Conservation (phyloP, 441 rosid genomes). For the Erysimum pusillum region DNA sequence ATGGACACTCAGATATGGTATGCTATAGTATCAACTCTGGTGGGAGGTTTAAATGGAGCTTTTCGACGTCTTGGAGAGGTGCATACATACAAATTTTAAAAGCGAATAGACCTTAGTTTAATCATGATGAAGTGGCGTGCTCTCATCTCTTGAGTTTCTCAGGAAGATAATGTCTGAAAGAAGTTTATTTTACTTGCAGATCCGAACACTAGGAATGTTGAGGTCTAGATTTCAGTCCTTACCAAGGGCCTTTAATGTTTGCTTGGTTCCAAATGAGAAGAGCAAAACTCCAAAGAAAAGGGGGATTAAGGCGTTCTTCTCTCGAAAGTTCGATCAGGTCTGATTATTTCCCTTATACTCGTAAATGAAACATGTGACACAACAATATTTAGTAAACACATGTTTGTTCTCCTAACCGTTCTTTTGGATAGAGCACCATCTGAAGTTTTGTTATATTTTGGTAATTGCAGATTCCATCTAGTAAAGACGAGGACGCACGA, state of each 20-base stretch:
- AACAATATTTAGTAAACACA: slow-evolving; percentile 48
- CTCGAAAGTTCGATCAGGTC: slow-evolving; percentile 57
- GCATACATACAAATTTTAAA: neutral
- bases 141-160: slow-evolving; percentile 39
- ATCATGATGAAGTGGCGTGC: slow-evolving; percentile 12
- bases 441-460: slow-evolving; percentile 33
- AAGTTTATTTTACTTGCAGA: slow-evolving; percentile 56
- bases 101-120: slow-evolving; percentile 51
- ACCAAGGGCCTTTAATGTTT: slow-evolving; percentile 69
- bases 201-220: slow-evolving; percentile 76
- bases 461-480: slow-evolving; percentile 56
- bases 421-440: slow-evolving; percentile 5
- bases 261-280: slow-evolving; percentile 68
- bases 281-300: slow-evolving; percentile 56
- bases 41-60: slow-evolving; percentile 78
- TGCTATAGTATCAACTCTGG: slow-evolving; percentile 74
- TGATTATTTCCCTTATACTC: slow-evolving; percentile 55
- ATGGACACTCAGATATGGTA: slow-evolving; percentile 88
- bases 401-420: slow-evolving; percentile 46
- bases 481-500: slow-evolving; percentile 56
- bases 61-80: slow-evolving; percentile 85
- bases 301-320: slow-evolving; percentile 61
- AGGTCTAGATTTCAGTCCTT: slow-evolving; percentile 74
- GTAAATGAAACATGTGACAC: slow-evolving; percentile 64
- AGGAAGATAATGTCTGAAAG: slow-evolving; percentile 22